A percentile compares a stretch with the other conserved stretches of the same genome.
phyloP scores from a whole-genome alignment of 148 eudicot species.

The Persicaria maculosa region DNA sequence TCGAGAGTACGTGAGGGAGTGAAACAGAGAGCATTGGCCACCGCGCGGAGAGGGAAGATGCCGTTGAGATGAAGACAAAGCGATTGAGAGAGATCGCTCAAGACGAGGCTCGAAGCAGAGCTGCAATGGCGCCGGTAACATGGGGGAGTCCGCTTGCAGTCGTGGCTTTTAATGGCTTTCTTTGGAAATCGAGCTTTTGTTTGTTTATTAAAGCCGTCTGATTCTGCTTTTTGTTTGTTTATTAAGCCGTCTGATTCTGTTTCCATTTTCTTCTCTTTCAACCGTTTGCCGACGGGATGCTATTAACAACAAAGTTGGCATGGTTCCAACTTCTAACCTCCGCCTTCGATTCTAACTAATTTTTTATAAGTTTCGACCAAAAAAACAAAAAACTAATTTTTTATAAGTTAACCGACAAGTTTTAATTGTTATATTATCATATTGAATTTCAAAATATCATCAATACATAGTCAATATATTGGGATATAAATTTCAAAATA shows the following conservation, averaged over 20 bases:
- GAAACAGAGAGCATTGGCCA: not conserved
- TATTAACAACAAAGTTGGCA: no score
- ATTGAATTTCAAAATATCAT: no score
- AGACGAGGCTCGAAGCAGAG: conserved; percentile 5
- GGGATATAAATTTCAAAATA: no score
- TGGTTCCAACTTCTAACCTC: no score
- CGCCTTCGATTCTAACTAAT: no score
- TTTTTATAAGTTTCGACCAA: no score
- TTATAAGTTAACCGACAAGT: no score
- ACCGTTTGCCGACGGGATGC: no score
- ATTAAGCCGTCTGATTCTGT: not conserved
- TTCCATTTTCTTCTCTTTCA: not conserved
- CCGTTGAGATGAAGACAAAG: not conserved
- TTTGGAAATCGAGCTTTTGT: conserved; percentile 2
- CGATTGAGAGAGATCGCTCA: not conserved
- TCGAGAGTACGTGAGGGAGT: not conserved
- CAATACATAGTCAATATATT: no score
- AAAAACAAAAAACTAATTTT: no score
- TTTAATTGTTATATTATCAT: no score
- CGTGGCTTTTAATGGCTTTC: conserved; percentile 6
- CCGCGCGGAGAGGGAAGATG: not conserved
- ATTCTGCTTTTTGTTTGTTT: conserved; percentile 1
- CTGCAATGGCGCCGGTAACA: conserved; percentile 9
- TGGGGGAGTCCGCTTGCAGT: conserved; percentile 2
- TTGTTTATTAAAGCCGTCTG: not conserved